Base-by-base conservation (phyloP, 2,329 filamentous ascomycete genomes). In the Leptodontidium sp. region DNA sequence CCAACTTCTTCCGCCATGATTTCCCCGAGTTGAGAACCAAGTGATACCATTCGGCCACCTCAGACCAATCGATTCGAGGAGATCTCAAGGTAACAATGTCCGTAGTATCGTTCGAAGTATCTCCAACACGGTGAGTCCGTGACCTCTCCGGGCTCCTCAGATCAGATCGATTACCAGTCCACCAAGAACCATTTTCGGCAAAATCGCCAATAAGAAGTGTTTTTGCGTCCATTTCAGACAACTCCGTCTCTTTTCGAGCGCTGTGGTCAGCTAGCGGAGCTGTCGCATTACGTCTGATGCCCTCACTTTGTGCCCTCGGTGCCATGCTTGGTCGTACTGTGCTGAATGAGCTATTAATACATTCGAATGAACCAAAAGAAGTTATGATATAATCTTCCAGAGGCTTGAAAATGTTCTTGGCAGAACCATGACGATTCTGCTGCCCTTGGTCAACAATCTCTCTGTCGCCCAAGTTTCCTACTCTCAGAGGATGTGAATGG, bases 131-230 rank as follows among this genome's bases (percentile, higher is more conserved):
- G 78, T 69, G 77, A 66, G 74, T 73, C 77, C 73, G 77, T 80
- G 70, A 73, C 73, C 65, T 79, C 75, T 70, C 75, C 59, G 64
- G 75, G 64, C 62, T 82, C 79, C 45, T 83, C 78, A 65, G 76
- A 74, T 75, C 86, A 55, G 71, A 68, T 83, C 71, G 68, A 61
- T 85, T 85, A 1, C 90, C 91, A 58, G 90, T 90, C 92, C 92
- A 95, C 93, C 92, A 95, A 8, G 87, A 87, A 2, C 91, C 92
- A 76, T 96, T 96, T 77, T 96, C 93, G 0, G 90, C 91, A 72
- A 94, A 85, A 75, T 94, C 88, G 2, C 92, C 92, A 1, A 94
- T 79, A 7, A 94, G 82, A 24, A 95, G 81, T 5, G 91, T 86
- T 76, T 94, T 96, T 0, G 91, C 87, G 77, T 96, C 93, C 24